Evolutionary conservation across 345 rosid genomes (phyloP), one percentile per base, ranked within the genome.

Genomic region (Eucalyptus brandiana): DNA sequence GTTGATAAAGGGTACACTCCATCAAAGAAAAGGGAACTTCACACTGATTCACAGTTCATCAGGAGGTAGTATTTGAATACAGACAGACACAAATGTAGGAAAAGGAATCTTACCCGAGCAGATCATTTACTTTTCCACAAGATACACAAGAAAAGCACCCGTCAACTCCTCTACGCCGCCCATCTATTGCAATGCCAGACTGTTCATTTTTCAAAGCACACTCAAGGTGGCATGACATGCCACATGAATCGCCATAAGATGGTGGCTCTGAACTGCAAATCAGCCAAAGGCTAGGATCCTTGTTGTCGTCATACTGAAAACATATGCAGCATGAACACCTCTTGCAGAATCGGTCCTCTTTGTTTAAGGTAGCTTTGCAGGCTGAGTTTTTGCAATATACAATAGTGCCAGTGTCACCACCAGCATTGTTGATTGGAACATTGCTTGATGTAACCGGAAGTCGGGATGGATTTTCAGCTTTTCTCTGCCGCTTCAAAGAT

Each of bases 261-360:
- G 95, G 98, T 88, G 96, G 93, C 89, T 96, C 97, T 17, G 95
- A 89, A 92, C 94, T 93, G 91, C 99, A 98, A 88, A 92, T 93
- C 81, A 97, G 89, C 99, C 99, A 98, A 86, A 98, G 92, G 91
- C 99, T 98, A 72, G 98, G 98, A 92, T 97, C 99, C 93, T 98
- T 98, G 85, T 96, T 96, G 93, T 98, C 99, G 88, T 97, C 99
- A 89, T 94, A 98, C 89, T 90, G 93, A 44, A 87, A 92, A 91
- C 99, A 98, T 32, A 97, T 93, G 91, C 99, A 97, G 87, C 99
- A 98, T 10, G 98, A 96, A 93, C 99, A 98, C 90, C 99, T 93
- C 92, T 93, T 98, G 90, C 99, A 98, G 91, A 96, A 97, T 28
- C 89, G 87, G 89, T 94, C 97, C 24, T 92, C 97, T 87, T 86